Base-by-base conservation (phyloP, 495 filamentous ascomycete species). In the Penicillium egyptiacum region DNA sequence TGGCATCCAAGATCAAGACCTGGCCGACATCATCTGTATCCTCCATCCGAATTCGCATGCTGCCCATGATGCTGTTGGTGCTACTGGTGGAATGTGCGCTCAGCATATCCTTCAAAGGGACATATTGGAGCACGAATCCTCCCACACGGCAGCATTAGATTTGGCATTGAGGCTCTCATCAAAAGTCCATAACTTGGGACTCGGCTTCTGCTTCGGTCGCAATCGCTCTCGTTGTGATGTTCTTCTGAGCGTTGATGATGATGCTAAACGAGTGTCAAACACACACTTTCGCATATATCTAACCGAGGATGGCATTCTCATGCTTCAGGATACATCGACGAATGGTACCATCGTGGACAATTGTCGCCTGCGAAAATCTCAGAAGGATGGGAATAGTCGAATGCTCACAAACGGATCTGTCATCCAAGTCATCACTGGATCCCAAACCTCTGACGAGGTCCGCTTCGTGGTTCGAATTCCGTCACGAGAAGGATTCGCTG, bases 281-380 rank as follows among this genome's bases (percentile, higher is more conserved):
- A 77, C 83, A 12, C 94, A 98, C 65, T 98, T 96, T 68, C 86
- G 90, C 33, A 96, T 98, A 53, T 95, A 86, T 64, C 72, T 96
- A 50, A 98, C 90, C 53, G 72, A 82, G 4, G 81, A 88, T 45
- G 89, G 84, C 11, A 84, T 88, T 42, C 75, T 97, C 61, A 96
- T 98, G 92, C 72, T 98, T 5, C 85, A 96, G 68, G 94, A 98
- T 60, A 80, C 82, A 51, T 98, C 94, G 0, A 96, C 91, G 0
- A 98, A 96, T 60, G 94, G 94, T 22, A 98, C 95, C 7, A 70
- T 89, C 35, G 91, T 98, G 46, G 92, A 96, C 69, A 75, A 81
- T 22, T 71, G 71, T 22, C 75, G 84, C 17, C 78, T 96, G 1
- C 79, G 70, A 54, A 83, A 82, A 61, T 72, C 60, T 20, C 63